phyloP scores from a whole-genome alignment of 148 eudicot genomes.

The Dianthus caryophyllus region DNA sequence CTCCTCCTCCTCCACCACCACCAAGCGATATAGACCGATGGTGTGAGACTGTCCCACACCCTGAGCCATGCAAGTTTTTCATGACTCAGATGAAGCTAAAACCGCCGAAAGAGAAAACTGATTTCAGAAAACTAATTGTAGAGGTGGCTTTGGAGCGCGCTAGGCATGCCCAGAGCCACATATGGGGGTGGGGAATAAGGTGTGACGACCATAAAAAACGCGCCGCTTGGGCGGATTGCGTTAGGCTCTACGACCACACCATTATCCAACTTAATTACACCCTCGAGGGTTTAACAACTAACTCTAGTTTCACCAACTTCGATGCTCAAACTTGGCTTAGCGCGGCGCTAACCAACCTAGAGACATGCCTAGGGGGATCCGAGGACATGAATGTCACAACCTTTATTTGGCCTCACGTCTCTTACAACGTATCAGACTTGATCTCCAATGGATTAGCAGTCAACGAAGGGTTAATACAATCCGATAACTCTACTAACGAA shows the following conservation, averaged over 20 bases:
- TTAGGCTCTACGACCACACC: conserved; percentile 44
- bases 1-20: background rate
- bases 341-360: conserved; percentile 40
- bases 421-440: conserved; percentile 39
- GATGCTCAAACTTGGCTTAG: conserved; percentile 48
- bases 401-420: conserved; percentile 31
- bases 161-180: conserved; percentile 28
- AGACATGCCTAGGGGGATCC: conserved; percentile 34
- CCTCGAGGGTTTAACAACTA: conserved; percentile 34
- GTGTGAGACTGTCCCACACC: conserved; percentile 55
- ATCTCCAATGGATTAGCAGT: conserved; percentile 39
- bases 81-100: conserved; percentile 25
- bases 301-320: conserved; percentile 26
- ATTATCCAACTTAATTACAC: conserved; percentile 50
- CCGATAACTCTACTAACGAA: background rate
- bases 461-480: conserved; percentile 28
- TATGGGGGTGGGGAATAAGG: conserved; percentile 27
- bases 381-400: conserved; percentile 36
- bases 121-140: conserved; percentile 47
- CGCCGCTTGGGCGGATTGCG: conserved; percentile 57
- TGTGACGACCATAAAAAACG: conserved; percentile 40
- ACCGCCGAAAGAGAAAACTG: conserved; percentile 41
- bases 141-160: conserved; percentile 50
- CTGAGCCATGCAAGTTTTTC: conserved; percentile 43
- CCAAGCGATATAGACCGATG: conserved; percentile 31